A percentile compares a stretch with the other conserved stretches of the same genome.
Evolutionary conservation across 176 grass and related monocot genomes (phyloP).

Genomic region (Musa acuminata): DNA sequence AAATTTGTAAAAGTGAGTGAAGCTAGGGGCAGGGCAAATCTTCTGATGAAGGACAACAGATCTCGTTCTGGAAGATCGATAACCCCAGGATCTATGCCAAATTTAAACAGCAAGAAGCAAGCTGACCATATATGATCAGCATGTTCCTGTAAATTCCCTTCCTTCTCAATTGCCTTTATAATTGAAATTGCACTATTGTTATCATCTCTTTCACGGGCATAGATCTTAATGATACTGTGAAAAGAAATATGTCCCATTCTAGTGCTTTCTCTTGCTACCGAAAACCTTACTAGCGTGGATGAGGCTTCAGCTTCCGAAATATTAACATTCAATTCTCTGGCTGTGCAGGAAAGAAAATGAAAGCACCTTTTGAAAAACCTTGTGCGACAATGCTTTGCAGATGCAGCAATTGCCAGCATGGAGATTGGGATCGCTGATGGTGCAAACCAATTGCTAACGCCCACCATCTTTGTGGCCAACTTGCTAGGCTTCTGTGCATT

Average conservation of each 20-base stretch:
- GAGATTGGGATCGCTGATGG: conserved; percentile 32
- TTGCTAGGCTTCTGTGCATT: not conserved
- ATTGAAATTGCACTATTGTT: not conserved
- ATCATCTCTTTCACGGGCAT: conserved; percentile 19
- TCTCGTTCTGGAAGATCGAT: conserved; percentile 20
- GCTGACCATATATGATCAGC: conserved; percentile 44
- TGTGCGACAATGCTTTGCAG: not conserved
- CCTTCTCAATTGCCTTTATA: conserved; percentile 13
- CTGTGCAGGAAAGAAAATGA: conserved; percentile 2
- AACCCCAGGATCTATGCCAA: conserved; percentile 6
- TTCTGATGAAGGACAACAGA: conserved; percentile 29
- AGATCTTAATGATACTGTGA: conserved; percentile 37
- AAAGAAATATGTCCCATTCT: conserved; percentile 21
- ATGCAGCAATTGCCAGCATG: conserved; percentile 19
- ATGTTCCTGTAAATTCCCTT: not conserved
- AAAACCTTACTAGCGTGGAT: conserved; percentile 20
- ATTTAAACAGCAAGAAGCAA: conserved; percentile 39
- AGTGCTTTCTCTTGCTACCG: conserved; percentile 18
- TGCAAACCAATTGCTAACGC: conserved; percentile 38
- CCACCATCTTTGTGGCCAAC: conserved; percentile 24
- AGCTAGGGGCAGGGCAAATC: conserved; percentile 23
- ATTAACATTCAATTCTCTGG: conserved; percentile 11
- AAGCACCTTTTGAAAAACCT: conserved; percentile 17
- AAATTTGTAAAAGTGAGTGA: conserved; percentile 8
- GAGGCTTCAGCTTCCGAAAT: conserved; percentile 25